Evolutionary conservation across 1,284 basidiomycete genomes (phyloP).

Genomic region (Thelephora terrestris): DNA sequence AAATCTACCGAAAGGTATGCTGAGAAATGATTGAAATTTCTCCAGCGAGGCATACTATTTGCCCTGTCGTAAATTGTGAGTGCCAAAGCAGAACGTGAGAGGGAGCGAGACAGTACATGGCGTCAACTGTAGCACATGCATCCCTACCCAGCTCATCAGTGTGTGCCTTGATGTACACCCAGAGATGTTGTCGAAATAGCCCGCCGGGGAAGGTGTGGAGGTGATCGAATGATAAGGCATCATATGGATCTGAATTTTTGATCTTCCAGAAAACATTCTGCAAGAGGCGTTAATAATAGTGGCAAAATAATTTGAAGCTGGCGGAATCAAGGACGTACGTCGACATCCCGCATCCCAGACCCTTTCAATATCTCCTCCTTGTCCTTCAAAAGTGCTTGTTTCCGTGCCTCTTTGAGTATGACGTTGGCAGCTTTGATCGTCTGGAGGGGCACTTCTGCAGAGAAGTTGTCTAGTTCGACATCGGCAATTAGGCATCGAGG

Average conservation of each 20-base stretch:
- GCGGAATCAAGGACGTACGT: conserved; percentile 17
- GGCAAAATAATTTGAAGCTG: background rate
- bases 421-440: background rate
- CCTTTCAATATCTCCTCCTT: conserved; percentile 14
- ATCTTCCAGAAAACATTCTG: conserved; percentile 29
- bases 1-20: conserved; percentile 21
- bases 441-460: background rate
- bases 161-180: conserved; percentile 14
- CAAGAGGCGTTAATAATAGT: background rate
- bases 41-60: conserved; percentile 24
- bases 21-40: conserved; percentile 26
- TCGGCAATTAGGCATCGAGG: conserved; percentile 12
- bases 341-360: conserved; percentile 20
- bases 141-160: conserved; percentile 8
- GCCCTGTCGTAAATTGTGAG: conserved; percentile 2
- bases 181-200: conserved; percentile 23
- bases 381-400: background rate
- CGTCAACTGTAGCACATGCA: background rate
- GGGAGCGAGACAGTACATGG: background rate
- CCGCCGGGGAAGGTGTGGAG: conserved; percentile 27
- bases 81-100: background rate
- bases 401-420: background rate
- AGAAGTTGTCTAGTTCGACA: conserved; percentile 2
- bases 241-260: conserved; percentile 19
- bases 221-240: conserved; percentile 25